Base-by-base conservation (phyloP, 164 flowering plant species). In the Macadamia tetraphylla region DNA sequence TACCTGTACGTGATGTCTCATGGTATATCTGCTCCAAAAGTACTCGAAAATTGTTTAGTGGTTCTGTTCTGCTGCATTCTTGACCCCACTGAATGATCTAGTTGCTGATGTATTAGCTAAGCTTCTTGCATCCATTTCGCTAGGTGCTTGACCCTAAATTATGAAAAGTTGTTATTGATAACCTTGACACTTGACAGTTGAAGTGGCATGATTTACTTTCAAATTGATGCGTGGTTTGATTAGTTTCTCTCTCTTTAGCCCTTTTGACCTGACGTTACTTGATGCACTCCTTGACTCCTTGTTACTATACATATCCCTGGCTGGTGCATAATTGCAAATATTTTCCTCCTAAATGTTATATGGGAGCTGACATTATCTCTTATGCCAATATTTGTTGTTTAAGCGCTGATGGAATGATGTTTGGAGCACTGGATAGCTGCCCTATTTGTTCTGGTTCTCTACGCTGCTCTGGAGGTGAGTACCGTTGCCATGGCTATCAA, bases 361-460 rank as follows among this genome's bases (percentile, higher is more conserved):
- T 5, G 1, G 65, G 32, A 60, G n/a, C 32, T 60, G 6, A 58
- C 40, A 58, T 29, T 13, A 29, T 31, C 7, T 32, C 43, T n/a
- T 3, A 46, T 46, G 7, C 29, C 60, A 51, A 9, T 51, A 12
- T 69, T 64, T 62, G 52, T 75, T 78, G 58, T 73, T 35, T 32
- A 56, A 95, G 99, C 76, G 96, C 92, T 70, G 97, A 95, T 81
- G 97, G 96, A 35, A 95, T 95, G 97, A 78, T 88, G 64, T 95
- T 95, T 83, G 98, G 98, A 80, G 86, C 91, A 66, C 94, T 89
- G 68, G 81, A 70, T 40, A 75, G 66, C 68, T 95, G 99, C 75
- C 91, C 92, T 35, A 43, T 84, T 23, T 95, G 99, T 77, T 78
- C 89, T 77, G 88, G 97, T 62, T 72, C 70, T 68, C 81, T 91